phyloP scores from a whole-genome alignment of 768 basidiomycete species.

The Trametes cubensis region DNA sequence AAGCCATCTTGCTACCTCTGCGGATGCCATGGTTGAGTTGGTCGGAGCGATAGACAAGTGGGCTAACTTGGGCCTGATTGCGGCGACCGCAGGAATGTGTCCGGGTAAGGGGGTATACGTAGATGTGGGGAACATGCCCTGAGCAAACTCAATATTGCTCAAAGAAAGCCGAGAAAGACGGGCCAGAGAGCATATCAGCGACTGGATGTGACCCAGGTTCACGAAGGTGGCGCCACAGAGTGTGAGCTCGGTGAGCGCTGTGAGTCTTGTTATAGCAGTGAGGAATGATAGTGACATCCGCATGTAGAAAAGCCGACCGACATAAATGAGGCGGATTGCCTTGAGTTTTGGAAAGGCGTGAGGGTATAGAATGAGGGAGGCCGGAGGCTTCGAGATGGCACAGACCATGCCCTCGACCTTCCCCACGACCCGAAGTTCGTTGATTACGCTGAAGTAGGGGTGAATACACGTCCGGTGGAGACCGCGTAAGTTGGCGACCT shows the following conservation, averaged over 20 bases:
- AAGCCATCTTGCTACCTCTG: not conserved
- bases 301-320: not conserved
- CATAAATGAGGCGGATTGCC: not conserved
- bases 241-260: not conserved
- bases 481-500: not conserved
- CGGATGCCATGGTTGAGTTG: not conserved
- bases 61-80: not conserved
- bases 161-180: slow-evolving; percentile 1
- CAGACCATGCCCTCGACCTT: not conserved
- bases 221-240: slow-evolving; percentile 1
- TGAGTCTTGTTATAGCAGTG: not conserved
- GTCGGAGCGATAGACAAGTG: not conserved
- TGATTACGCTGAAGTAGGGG: not conserved
- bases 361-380: not conserved
- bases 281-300: not conserved
- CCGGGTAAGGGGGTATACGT: too few relatives aligned
- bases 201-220: not conserved
- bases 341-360: not conserved
- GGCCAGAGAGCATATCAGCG: not conserved
- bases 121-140: too few relatives aligned
- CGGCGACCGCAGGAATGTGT: too few relatives aligned
- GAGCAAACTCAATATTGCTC: not conserved
- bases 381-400: too few relatives aligned
- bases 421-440: not conserved
- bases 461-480: not conserved